Conservation (phyloP, 441 rosid genomes). For the Erodium chrysanthum region DNA sequence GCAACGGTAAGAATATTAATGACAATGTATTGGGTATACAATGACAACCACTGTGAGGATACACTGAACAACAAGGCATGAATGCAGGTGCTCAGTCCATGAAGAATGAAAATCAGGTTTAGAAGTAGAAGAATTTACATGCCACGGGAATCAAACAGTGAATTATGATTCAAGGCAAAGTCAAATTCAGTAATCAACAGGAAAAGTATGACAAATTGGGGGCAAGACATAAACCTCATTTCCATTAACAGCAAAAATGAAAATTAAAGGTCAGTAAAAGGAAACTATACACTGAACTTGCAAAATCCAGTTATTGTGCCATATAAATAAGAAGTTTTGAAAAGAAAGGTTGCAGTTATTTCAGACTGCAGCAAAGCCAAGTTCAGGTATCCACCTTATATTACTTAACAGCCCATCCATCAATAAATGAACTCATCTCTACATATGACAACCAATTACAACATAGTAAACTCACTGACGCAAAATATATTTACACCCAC, state of each 20-base stretch:
- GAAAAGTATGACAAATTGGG: neutral
- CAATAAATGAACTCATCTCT: conserved; percentile 7
- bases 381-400: neutral
- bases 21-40: conserved; percentile 5
- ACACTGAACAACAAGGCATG: neutral
- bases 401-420: neutral
- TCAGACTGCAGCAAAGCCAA: too few relatives aligned
- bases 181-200: neutral
- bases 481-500: neutral
- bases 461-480: neutral
- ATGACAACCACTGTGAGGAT: conserved; percentile 6
- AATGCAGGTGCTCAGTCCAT: neutral
- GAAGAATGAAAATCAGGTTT: neutral
- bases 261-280: neutral
- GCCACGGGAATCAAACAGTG: neutral
- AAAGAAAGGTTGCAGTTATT: neutral
- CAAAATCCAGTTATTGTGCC: neutral
- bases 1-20: neutral
- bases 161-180: neutral
- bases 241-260: neutral
- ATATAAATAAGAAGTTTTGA: conserved; percentile 3
- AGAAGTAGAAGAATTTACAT: neutral
- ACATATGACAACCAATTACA: neutral
- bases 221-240: neutral
- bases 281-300: neutral